Conservation (phyloP, 169 alveolate species). For the Pseudocohnilembus persalinus region DNA sequence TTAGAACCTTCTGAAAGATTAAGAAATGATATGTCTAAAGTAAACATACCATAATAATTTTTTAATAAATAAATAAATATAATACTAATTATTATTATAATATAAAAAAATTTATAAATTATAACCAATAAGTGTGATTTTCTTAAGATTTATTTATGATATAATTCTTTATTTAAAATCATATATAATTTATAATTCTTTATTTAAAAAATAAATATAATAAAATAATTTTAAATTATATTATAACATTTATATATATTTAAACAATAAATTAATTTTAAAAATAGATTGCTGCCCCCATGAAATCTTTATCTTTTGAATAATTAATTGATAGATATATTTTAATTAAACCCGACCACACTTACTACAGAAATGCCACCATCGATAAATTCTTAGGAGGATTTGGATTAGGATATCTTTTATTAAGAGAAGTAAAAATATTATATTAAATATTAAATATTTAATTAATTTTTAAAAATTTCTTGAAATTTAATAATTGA, state of each 20-base stretch:
- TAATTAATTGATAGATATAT: slow-evolving; percentile 33
- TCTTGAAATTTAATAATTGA: no score
- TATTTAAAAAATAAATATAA: no score
- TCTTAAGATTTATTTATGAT: no score
- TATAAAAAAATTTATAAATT: no score
- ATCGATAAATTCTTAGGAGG: slow-evolving; percentile 39
- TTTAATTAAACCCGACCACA: slow-evolving; percentile 35
- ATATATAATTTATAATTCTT: no score
- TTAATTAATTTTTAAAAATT: no score
- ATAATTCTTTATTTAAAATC: no score
- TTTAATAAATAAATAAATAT: no score
- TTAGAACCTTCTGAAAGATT: slow-evolving; percentile 41
- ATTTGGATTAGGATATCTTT: slow-evolving; percentile 40
- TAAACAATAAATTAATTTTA: background rate
- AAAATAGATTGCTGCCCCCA: slow-evolving; percentile 35
- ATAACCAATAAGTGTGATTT: no score
- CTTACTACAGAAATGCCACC: slow-evolving; percentile 48
- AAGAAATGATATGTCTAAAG: slow-evolving; percentile 37
- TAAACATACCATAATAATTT: background rate
- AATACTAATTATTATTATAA: no score
- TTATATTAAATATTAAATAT: background rate
- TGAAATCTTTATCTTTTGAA: slow-evolving; percentile 20
- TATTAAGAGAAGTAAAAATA: slow-evolving; percentile 46
- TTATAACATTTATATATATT: no score
- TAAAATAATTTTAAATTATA: no score